phyloP scores from a whole-genome alignment of 2,329 filamentous ascomycete genomes.

The Aureobasidium sp. region DNA sequence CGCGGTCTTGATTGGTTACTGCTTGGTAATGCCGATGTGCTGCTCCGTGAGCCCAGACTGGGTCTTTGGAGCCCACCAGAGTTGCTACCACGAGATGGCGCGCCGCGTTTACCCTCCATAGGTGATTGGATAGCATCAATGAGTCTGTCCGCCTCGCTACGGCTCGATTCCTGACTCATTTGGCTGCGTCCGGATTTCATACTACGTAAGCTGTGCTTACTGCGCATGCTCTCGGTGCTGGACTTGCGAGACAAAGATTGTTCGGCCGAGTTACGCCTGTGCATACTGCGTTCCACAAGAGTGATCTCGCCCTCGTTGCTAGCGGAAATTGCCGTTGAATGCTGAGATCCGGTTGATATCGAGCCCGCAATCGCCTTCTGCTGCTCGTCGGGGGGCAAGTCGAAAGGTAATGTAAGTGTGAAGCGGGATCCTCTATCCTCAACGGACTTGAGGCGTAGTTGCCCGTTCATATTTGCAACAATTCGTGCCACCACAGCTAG shows the following conservation, averaged over 20 bases:
- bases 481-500: conserved; percentile 83
- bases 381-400: conserved; percentile 45
- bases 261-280: conserved; percentile 11
- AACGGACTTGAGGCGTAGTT: conserved; percentile 76
- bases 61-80: conserved; percentile 19
- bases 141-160: conserved; percentile 59
- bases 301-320: conserved; percentile 22
- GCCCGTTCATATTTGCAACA: conserved; percentile 84
- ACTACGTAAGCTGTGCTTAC: conserved; percentile 46
- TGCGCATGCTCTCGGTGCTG: conserved; percentile 42
- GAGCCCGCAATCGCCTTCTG: conserved; percentile 19
- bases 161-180: conserved; percentile 25
- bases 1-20: background rate
- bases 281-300: conserved; percentile 1
- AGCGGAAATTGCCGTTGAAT: conserved; percentile 20
- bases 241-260: conserved; percentile 25
- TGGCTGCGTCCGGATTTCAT: conserved; percentile 33
- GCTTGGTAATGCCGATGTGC: conserved; percentile 19
- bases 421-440: conserved; percentile 77
- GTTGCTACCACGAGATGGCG: conserved; percentile 22
- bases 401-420: conserved; percentile 70
- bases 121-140: conserved; percentile 66
- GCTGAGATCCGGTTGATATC: background rate
- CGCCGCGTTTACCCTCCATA: conserved; percentile 18
- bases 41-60: conserved; percentile 25